Conservation (phyloP, 202 grass and related monocot species). For the Elaeis oleifera region DNA sequence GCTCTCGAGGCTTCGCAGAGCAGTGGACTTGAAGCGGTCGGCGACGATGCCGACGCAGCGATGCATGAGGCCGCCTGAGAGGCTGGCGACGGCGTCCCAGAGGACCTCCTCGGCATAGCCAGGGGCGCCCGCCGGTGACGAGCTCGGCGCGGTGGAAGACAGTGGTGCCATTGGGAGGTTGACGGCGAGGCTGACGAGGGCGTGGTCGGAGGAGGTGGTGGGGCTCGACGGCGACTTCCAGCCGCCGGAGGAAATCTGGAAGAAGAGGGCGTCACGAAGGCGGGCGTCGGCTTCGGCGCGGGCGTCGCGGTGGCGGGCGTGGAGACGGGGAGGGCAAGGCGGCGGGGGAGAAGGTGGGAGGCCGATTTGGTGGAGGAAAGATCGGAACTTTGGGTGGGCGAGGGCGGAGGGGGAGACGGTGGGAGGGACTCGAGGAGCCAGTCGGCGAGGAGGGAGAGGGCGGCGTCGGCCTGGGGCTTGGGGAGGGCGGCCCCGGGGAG, state of each 20-base stretch:
- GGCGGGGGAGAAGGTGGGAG: slow-evolving; percentile 2
- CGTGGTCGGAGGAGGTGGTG: background rate
- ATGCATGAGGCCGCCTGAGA: background rate
- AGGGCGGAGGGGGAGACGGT: slow-evolving; percentile 9
- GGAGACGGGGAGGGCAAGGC: background rate
- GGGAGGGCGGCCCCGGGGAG: background rate
- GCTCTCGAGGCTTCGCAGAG: slow-evolving; percentile 8
- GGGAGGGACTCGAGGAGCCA: slow-evolving; percentile 10
- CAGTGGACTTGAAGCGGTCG: slow-evolving; percentile 9
- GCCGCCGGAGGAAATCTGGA: slow-evolving; percentile 11
- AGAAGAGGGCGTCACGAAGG: slow-evolving; percentile 16
- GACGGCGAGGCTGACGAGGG: slow-evolving; percentile 9
- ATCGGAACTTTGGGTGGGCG: slow-evolving; percentile 14
- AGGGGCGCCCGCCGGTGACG: slow-evolving; percentile 5
- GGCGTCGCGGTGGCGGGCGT: slow-evolving; percentile 8
- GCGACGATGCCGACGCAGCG: slow-evolving; percentile 13
- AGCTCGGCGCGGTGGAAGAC: slow-evolving; percentile 14
- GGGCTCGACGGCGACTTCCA: slow-evolving; percentile 11
- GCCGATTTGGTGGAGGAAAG: slow-evolving; percentile 18
- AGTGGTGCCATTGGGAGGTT: slow-evolving; percentile 18
- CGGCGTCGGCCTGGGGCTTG: slow-evolving; percentile 8
- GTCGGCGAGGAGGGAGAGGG: slow-evolving; percentile 8
- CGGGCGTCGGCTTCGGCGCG: slow-evolving; percentile 8
- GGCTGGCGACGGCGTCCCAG: slow-evolving; percentile 4
- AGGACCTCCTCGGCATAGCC: slow-evolving; percentile 18